These are phyloP conservation scores for Kentomonas sorsogonicus DNA, from an alignment of 208 protist genomes.

Conservation along the genomic window DNA sequence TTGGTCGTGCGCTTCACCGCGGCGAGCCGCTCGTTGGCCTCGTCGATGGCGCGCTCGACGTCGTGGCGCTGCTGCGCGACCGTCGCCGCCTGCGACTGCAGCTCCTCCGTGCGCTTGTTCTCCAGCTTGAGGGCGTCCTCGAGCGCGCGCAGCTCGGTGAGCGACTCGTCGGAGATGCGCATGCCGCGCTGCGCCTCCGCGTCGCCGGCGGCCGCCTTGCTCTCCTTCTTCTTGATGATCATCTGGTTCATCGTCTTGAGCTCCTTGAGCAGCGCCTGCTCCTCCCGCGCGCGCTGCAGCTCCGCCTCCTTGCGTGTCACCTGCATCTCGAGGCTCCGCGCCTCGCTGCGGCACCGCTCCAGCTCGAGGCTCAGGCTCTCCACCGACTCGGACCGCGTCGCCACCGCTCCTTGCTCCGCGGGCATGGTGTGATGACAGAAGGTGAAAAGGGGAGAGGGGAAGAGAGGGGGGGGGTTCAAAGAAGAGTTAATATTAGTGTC, in stretches of 20 bases:
- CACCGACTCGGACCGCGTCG: constrained; percentile 30
- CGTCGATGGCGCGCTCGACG: constrained; percentile 55
- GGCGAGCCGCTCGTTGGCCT: constrained; percentile 32
- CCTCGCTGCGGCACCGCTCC: constrained; percentile 47
- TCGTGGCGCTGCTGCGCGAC: constrained; percentile 44
- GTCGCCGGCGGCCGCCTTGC: constrained; percentile 16
- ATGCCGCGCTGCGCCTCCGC: constrained; percentile 17
- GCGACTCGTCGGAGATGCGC: constrained; percentile 54
- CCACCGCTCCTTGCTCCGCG: constrained; percentile 30
- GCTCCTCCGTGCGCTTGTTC: constrained; percentile 46
- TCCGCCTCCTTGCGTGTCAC: constrained; percentile 66
- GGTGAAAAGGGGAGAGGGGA: constrained; percentile 1
- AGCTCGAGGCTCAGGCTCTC: constrained; percentile 30
- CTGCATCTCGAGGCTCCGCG: constrained; percentile 57
- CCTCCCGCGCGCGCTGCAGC: constrained; percentile 69
- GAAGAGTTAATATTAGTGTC: not conserved
- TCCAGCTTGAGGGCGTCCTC: constrained; percentile 71
- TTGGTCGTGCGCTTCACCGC: constrained; percentile 56
- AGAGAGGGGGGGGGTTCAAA: not conserved
- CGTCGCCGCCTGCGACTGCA: constrained; percentile 41
- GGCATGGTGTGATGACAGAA: not conserved
- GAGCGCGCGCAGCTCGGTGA: constrained; percentile 50
- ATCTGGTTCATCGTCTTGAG: constrained; percentile 75
- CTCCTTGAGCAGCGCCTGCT: constrained; percentile 69
- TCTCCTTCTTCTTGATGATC: constrained; percentile 59